Evolutionary conservation across 768 basidiomycete species (phyloP).

Genomic region (Coprinopsis sp.): DNA sequence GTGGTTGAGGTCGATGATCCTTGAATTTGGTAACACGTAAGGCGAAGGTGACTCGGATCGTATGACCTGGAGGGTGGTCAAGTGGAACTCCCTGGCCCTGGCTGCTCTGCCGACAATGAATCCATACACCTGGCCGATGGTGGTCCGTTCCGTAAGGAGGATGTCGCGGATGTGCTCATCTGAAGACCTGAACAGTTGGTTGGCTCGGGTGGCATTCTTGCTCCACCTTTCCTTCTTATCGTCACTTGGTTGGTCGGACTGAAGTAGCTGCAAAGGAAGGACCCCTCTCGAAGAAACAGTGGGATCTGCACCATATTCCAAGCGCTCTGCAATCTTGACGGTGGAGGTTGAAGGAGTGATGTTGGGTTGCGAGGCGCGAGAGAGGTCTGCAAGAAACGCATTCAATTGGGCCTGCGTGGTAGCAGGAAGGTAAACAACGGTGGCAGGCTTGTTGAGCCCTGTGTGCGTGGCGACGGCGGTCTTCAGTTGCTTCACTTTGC

Average conservation of each 20-base stretch:
- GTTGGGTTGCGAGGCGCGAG: constrained; percentile 33
- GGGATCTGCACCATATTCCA: constrained; percentile 50
- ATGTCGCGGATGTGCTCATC: constrained; percentile 53
- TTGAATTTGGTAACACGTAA: constrained; percentile 43
- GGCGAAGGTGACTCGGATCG: constrained; percentile 33
- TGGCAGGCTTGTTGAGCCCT: constrained; percentile 53
- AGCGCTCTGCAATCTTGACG: constrained; percentile 48
- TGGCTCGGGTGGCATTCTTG: constrained; percentile 39
- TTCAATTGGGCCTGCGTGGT: constrained; percentile 49
- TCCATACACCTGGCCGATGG: constrained; percentile 71
- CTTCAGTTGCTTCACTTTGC: constrained; percentile 65
- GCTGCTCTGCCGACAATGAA: constrained; percentile 64
- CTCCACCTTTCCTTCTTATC: constrained; percentile 41
- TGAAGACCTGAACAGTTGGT: constrained; percentile 51
- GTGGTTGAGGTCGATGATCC: constrained; percentile 56
- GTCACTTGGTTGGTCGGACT: constrained; percentile 39
- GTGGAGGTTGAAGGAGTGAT: constrained; percentile 29
- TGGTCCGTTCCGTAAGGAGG: constrained; percentile 64
- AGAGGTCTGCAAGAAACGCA: constrained; percentile 52
- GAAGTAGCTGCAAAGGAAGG: constrained; percentile 42
- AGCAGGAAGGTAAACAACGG: constrained; percentile 62
- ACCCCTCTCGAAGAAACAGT: constrained; percentile 25
- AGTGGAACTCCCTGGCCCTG: constrained; percentile 61
- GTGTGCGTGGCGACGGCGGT: constrained; percentile 58
- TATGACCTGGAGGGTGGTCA: constrained; percentile 46